These are phyloP conservation scores for Akanthomyces uredinophilus DNA, from an alignment of 2,329 filamentous ascomycete species.

Conservation along the genomic window DNA sequence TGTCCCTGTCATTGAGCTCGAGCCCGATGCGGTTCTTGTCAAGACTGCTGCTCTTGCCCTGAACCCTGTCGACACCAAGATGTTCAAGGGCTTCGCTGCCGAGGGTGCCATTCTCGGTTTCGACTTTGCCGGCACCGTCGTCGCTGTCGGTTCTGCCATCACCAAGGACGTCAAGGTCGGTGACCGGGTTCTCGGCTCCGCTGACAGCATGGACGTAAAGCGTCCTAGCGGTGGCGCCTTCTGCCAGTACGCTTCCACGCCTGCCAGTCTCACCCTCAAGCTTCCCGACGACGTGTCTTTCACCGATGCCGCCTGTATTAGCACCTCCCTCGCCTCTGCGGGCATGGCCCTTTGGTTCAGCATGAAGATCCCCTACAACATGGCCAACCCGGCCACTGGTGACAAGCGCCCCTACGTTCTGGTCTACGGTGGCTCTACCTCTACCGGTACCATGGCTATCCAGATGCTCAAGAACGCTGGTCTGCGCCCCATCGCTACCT, in stretches of 20 bases:
- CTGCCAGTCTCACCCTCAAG: slow-evolving; percentile 20
- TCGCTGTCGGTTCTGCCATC: slow-evolving; percentile 21
- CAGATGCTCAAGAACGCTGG: slow-evolving; percentile 37
- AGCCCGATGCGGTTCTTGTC: slow-evolving; percentile 20
- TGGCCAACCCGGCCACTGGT: slow-evolving; percentile 16
- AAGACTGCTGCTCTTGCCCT: slow-evolving; percentile 27
- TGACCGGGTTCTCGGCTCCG: slow-evolving; percentile 24
- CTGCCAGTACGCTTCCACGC: slow-evolving; percentile 23
- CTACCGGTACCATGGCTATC: slow-evolving; percentile 38
- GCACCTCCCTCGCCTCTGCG: slow-evolving; percentile 23
- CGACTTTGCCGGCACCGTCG: slow-evolving; percentile 32
- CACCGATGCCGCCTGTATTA: slow-evolving; percentile 23
- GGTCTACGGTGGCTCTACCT: slow-evolving; percentile 40
- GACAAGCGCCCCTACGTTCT: slow-evolving; percentile 28
- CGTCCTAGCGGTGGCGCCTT: slow-evolving; percentile 25
- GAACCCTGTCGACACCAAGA: slow-evolving; percentile 34
- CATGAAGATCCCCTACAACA: slow-evolving; percentile 24
- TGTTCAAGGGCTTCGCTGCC: slow-evolving; percentile 22
- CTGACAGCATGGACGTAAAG: slow-evolving; percentile 20
- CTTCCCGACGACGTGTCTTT: slow-evolving; percentile 23
- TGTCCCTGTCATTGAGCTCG: slow-evolving; percentile 4
- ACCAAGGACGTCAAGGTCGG: slow-evolving; percentile 18
- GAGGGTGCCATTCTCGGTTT: slow-evolving; percentile 27
- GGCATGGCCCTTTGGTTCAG: slow-evolving; percentile 27
- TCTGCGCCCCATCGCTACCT: slow-evolving; percentile 37